Conservation (phyloP, 306 rosid genomes). For the Nissolia schottii region DNA sequence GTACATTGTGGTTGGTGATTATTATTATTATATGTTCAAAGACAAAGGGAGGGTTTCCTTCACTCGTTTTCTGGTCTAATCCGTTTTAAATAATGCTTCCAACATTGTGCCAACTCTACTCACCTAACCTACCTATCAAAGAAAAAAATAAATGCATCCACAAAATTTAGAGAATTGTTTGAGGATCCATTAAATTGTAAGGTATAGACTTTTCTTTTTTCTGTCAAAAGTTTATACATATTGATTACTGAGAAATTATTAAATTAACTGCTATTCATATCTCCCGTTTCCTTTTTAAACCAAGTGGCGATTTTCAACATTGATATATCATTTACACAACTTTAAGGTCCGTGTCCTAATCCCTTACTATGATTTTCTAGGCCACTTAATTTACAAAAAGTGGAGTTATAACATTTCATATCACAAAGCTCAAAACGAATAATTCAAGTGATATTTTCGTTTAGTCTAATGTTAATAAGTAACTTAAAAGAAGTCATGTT, state of each 20-base stretch:
- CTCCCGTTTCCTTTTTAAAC: neutral
- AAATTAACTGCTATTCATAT: neutral
- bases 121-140: neutral
- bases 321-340: neutral
- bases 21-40: too few species aligned
- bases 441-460: too few species aligned
- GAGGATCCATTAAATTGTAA: neutral
- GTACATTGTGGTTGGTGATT: conserved; percentile 33
- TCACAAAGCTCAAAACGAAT: too few species aligned
- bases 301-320: conserved; percentile 15
- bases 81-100: conserved; percentile 13
- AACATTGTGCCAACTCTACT: neutral
- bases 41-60: conserved; percentile 6
- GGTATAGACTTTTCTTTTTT: neutral
- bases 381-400: neutral
- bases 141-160: neutral
- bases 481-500: too few species aligned
- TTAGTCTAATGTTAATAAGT: too few species aligned
- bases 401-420: conserved; percentile 22
- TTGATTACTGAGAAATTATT: neutral
- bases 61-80: too few species aligned
- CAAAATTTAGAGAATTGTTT: neutral
- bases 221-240: neutral
- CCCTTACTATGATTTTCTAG: conserved; percentile 6
- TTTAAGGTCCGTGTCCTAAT: conserved; percentile 13